phyloP scores from a whole-genome alignment of 768 basidiomycete genomes.

The Holtermanniella nyarrowii region DNA sequence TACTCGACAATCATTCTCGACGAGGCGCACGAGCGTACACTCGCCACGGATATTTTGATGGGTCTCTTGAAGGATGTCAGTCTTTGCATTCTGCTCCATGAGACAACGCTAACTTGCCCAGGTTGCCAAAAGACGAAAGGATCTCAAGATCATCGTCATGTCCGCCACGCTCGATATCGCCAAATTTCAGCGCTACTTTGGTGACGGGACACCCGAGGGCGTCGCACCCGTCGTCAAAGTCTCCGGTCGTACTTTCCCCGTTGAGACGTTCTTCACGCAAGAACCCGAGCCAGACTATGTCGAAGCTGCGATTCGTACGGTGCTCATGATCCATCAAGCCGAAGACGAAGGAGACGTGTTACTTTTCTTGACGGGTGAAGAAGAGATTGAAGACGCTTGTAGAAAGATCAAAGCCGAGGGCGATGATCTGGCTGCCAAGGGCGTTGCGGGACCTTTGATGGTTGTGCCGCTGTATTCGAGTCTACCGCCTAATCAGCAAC shows the following conservation, averaged over 20 bases:
- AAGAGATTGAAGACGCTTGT: conserved; percentile 95
- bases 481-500: conserved; percentile 86
- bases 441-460: conserved; percentile 64
- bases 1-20: conserved; percentile 98
- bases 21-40: conserved; percentile 95
- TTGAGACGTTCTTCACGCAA: conserved; percentile 58
- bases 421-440: conserved; percentile 60
- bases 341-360: conserved; percentile 89
- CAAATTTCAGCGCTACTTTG: conserved; percentile 94
- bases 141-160: conserved; percentile 98
- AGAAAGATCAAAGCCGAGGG: conserved; percentile 84
- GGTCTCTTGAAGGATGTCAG: conserved; percentile 68
- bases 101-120: conserved; percentile 2
- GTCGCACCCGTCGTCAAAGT: conserved; percentile 76
- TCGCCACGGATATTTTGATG: conserved; percentile 98
- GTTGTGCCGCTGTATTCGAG: conserved; percentile 94
- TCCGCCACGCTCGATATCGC: conserved; percentile 91
- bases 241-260: conserved; percentile 78
- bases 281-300: conserved; percentile 85
- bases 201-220: conserved; percentile 43
- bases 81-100: conserved; percentile 5
- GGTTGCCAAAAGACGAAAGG: conserved; percentile 64
- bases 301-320: conserved; percentile 90
- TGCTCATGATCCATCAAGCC: conserved; percentile 91
- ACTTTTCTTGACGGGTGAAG: conserved; percentile 93